These are phyloP conservation scores for Salix arbutifolia DNA, from an alignment of 345 rosid species.

Conservation along the genomic window DNA sequence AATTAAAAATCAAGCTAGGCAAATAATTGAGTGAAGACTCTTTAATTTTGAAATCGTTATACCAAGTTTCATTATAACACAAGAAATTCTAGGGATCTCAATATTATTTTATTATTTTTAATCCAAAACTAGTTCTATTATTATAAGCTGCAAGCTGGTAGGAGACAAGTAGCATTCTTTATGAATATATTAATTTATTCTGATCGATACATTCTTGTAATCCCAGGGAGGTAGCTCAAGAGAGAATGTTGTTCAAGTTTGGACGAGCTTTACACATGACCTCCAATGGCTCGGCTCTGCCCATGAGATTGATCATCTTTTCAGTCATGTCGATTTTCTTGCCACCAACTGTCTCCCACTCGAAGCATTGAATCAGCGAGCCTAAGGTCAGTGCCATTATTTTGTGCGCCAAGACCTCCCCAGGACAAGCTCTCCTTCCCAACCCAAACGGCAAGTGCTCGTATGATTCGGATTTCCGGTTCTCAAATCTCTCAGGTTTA, in stretches of 20 bases:
- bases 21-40: too few relatives aligned
- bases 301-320: background rate
- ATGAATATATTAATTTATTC: too few relatives aligned
- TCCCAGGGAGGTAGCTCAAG: too few relatives aligned
- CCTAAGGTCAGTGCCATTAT: constrained; percentile 15
- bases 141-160: too few relatives aligned
- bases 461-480: background rate
- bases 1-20: too few relatives aligned
- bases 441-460: constrained; percentile 23
- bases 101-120: too few relatives aligned
- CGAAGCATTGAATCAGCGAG: constrained; percentile 26
- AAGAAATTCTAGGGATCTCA: too few relatives aligned
- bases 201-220: too few relatives aligned
- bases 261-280: background rate
- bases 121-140: too few relatives aligned
- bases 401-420: constrained; percentile 18
- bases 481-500: constrained; percentile 11
- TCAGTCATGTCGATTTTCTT: constrained; percentile 25
- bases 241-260: background rate
- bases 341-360: constrained; percentile 20
- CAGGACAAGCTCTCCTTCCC: constrained; percentile 34
- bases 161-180: too few relatives aligned
- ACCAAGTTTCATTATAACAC: too few relatives aligned
- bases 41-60: too few relatives aligned
- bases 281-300: constrained; percentile 2